Evolutionary conservation across 495 filamentous ascomycete species (phyloP).

Genomic region (Talaromyces wortmannii): DNA sequence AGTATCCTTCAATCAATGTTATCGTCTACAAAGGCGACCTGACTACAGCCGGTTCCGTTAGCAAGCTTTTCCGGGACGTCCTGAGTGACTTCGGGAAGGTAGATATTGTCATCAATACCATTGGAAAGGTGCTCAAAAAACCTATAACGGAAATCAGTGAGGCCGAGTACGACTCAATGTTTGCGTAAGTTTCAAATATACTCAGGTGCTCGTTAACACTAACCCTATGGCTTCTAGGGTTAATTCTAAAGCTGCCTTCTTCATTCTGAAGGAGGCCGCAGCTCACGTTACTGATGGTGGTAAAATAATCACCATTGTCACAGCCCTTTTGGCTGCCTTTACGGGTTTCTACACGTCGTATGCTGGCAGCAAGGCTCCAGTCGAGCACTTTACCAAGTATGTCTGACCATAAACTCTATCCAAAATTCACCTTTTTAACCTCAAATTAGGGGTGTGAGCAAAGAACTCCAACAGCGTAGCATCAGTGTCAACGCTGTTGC

Average conservation of each 20-base stretch:
- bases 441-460: constrained; percentile 18
- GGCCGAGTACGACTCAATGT: constrained; percentile 41
- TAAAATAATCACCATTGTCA: constrained; percentile 32
- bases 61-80: constrained; percentile 21
- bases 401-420: background rate
- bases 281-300: constrained; percentile 23
- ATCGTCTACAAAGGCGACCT: constrained; percentile 23
- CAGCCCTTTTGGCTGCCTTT: constrained; percentile 26
- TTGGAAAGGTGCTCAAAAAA: constrained; percentile 39
- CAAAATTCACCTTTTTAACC: background rate
- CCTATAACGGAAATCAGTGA: constrained; percentile 42
- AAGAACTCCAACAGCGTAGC: constrained; percentile 26
- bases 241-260: constrained; percentile 31
- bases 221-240: constrained; percentile 9
- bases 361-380: constrained; percentile 30
- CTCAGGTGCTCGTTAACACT: too few relatives aligned
- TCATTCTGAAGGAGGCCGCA: constrained; percentile 27
- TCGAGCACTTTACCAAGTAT: constrained; percentile 32
- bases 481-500: constrained; percentile 30
- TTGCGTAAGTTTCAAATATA: constrained; percentile 18
- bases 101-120: constrained; percentile 49
- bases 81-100: constrained; percentile 29
- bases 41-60: constrained; percentile 21
- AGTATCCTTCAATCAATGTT: constrained; percentile 19
- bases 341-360: constrained; percentile 34